phyloP scores from a whole-genome alignment of 805 yeast species.

The Ogataea dorogensis region DNA sequence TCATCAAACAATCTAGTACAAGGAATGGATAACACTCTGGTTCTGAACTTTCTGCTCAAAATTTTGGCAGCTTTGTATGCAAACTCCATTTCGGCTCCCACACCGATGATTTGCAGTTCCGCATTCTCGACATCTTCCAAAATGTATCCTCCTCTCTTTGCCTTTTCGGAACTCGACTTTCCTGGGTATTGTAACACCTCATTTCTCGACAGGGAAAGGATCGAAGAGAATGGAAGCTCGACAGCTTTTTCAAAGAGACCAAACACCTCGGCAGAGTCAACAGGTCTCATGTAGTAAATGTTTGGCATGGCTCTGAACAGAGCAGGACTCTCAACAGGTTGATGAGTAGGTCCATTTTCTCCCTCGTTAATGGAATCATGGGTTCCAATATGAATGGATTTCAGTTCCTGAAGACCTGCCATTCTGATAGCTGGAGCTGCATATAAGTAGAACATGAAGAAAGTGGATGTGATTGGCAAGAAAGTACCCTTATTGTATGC shows the following conservation, averaged over 20 bases:
- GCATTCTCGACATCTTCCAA: slow-evolving; percentile 58
- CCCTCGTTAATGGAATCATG: slow-evolving; percentile 90
- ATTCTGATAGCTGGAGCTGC: slow-evolving; percentile 88
- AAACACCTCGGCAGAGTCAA: slow-evolving; percentile 85
- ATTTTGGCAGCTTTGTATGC: slow-evolving; percentile 79
- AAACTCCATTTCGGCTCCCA: slow-evolving; percentile 92
- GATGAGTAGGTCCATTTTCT: slow-evolving; percentile 93
- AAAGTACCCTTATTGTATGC: slow-evolving; percentile 95
- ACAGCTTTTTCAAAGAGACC: slow-evolving; percentile 75
- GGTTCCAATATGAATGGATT: slow-evolving; percentile 83
- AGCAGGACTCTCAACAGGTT: slow-evolving; percentile 78
- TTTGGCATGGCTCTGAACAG: slow-evolving; percentile 78
- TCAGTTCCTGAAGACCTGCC: slow-evolving; percentile 78
- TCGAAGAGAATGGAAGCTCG: slow-evolving; percentile 55
- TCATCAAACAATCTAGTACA: slow-evolving; percentile 86
- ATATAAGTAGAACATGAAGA: slow-evolving; percentile 87
- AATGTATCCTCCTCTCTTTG: slow-evolving; percentile 92
- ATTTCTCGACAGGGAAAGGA: slow-evolving; percentile 80
- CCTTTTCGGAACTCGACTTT: slow-evolving; percentile 80
- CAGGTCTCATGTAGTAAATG: slow-evolving; percentile 86
- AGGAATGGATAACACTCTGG: slow-evolving; percentile 87
- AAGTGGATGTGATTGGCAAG: slow-evolving; percentile 40
- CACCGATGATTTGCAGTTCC: slow-evolving; percentile 68
- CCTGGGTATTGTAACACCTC: slow-evolving; percentile 92
- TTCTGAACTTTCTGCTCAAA: slow-evolving; percentile 57